Base-by-base conservation (phyloP, 805 yeast species). In the Priceomyces carsonii region DNA sequence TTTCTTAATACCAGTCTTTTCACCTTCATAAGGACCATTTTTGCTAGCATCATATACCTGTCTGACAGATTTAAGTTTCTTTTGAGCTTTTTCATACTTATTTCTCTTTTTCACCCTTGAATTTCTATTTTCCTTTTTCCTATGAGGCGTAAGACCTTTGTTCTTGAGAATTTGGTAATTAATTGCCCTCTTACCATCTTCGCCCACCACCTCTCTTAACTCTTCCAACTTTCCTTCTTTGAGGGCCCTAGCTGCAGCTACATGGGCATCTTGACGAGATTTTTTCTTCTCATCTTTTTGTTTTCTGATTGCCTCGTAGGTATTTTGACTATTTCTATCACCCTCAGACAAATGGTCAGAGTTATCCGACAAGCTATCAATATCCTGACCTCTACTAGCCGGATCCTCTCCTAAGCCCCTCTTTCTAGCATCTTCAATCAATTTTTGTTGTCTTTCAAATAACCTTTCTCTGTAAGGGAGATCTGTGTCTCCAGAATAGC, bases 31-130 rank as follows among this genome's bases (percentile, higher is more conserved):
- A 2, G 95, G 82, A 18, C 74, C 73, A 32, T 45, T 52, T 45
- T 88, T 85, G 43, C 77, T 70, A 33, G 78, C 86, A 49, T 82
- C 75, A 71, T 83, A 89, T n/a, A 89, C 96, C 36, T 86, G 87
- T 61, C 96, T 83, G 45, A 86, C 84, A 35, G 95, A 85, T 56
- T 82, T 81, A 63, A 93, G 82, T 62, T 88, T 88, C 87, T 88
- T 91, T 70, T 88, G 81, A 18, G 99, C 99, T 59, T 78, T 75
- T 45, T 88, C 98, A 70, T 85, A 93, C 79, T 87, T 87, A 80
- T 82, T 86, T 75, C 99, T 85, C 95, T 91, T 93, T 76, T 93
- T 93, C 53, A 93, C 98, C 68, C 99, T 83, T 27, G 98, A 79
- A 61, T 93, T 93, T 66, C 97, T 79, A 71, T 85, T 80, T 47